Percentiles rank a stretch among this genome's conserved stretches.
Conservation (phyloP, 2,329 filamentous ascomycete species). For the Pezizomycotina sp. region DNA sequence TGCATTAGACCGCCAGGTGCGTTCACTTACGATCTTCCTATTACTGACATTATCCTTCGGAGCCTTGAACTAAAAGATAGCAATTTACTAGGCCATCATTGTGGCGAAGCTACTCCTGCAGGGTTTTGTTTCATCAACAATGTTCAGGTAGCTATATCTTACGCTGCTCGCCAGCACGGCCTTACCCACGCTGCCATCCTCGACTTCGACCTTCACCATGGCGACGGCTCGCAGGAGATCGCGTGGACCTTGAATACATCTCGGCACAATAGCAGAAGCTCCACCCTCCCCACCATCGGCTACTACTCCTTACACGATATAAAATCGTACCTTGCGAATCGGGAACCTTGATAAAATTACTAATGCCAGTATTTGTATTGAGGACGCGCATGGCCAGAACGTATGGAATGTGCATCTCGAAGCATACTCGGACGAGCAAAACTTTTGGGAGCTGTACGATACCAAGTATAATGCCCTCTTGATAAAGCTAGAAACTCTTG, state of each 20-base stretch:
- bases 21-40: not conserved
- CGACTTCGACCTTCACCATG: conserved; percentile 82
- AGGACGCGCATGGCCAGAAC: conserved; percentile 82
- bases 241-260: conserved; percentile 78
- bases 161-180: conserved; percentile 67
- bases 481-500: conserved; percentile 62
- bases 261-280: conserved; percentile 29
- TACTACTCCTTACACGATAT: conserved; percentile 98
- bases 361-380: conserved; percentile 84
- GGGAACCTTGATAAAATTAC: conserved; percentile 85
- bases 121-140: conserved; percentile 99
- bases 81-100: conserved; percentile 58
- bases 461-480: conserved; percentile 59
- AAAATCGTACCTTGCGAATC: conserved; percentile 95
- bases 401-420: conserved; percentile 95
- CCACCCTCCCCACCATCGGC: conserved; percentile 41
- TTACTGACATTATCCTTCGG: not conserved
- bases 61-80: not conserved
- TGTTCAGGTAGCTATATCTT: conserved; percentile 88
- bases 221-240: conserved; percentile 89
- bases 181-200: conserved; percentile 88
- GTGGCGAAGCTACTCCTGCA: conserved; percentile 72
- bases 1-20: conserved; percentile 61
- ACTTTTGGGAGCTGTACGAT: conserved; percentile 84
- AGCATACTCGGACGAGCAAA: conserved; percentile 61